phyloP scores from a whole-genome alignment of 2,329 filamentous ascomycete species.

The Catunica adiposa region DNA sequence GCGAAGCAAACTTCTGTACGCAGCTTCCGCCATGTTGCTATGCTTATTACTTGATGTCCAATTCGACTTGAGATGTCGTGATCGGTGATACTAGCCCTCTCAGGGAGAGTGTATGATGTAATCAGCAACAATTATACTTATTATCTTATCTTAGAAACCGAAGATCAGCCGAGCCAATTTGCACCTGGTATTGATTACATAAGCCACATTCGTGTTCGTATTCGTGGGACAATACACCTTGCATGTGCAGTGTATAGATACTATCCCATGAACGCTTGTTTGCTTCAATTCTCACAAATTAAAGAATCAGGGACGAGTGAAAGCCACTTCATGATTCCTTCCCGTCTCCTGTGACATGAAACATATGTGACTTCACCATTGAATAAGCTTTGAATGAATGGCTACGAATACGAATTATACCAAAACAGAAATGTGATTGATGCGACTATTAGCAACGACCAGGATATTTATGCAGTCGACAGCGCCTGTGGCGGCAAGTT shows the following conservation, averaged over 20 bases:
- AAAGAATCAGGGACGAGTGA: too few relatives aligned
- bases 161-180: constrained; percentile 4
- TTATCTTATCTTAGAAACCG: background rate
- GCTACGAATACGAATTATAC: constrained; percentile 1
- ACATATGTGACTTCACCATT: too few relatives aligned
- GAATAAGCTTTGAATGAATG: too few relatives aligned
- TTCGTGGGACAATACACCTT: background rate
- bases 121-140: background rate
- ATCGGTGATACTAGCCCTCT: too few relatives aligned
- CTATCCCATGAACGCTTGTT: too few relatives aligned
- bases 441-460: too few relatives aligned
- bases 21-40: constrained; percentile 47
- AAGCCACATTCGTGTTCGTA: constrained; percentile 15
- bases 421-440: background rate
- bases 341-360: too few relatives aligned
- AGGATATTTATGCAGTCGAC: too few relatives aligned
- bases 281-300: too few relatives aligned
- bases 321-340: too few relatives aligned
- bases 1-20: constrained; percentile 69
- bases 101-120: constrained; percentile 3
- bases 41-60: background rate
- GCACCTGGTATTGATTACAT: background rate
- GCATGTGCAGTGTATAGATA: too few relatives aligned
- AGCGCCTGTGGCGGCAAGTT: background rate
- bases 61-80: too few relatives aligned